phyloP scores from a whole-genome alignment of 495 filamentous ascomycete species.

The Glutinoglossum americanum region DNA sequence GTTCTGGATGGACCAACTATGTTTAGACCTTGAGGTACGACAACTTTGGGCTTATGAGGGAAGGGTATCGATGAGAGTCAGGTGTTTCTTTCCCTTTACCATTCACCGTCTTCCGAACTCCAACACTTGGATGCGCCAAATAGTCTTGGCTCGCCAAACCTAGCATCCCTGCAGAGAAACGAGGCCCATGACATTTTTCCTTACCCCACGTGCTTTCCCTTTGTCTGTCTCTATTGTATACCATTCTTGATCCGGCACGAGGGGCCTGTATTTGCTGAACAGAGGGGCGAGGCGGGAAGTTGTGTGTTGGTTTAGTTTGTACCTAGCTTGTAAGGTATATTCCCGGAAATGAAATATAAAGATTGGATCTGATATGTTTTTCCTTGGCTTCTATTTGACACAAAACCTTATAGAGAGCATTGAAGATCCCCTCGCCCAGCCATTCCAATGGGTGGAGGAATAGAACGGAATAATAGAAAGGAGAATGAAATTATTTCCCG shows the following conservation, averaged over 20 bases:
- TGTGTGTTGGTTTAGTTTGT: neutral
- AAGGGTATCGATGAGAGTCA: too few species aligned
- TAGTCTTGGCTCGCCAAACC: neutral
- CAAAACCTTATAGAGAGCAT: too few species aligned
- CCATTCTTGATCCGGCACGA: neutral
- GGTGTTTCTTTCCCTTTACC: neutral
- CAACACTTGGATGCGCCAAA: too few species aligned
- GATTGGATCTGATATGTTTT: too few species aligned
- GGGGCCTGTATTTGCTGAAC: neutral
- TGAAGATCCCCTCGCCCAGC: too few species aligned
- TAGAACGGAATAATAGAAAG: too few species aligned
- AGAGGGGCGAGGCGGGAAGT: neutral
- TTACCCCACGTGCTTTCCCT: neutral
- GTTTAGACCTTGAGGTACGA: neutral
- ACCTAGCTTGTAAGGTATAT: neutral
- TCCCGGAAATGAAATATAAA: too few species aligned
- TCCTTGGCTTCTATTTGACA: too few species aligned
- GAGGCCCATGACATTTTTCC: neutral
- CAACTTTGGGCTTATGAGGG: neutral
- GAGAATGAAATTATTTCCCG: too few species aligned
- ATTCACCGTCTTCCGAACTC: too few species aligned
- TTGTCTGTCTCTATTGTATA: neutral
- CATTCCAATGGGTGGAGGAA: too few species aligned
- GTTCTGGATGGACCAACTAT: neutral
- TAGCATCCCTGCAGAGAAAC: neutral